Conservation (phyloP, 2,329 filamentous ascomycete species). For the Monascus ruber region DNA sequence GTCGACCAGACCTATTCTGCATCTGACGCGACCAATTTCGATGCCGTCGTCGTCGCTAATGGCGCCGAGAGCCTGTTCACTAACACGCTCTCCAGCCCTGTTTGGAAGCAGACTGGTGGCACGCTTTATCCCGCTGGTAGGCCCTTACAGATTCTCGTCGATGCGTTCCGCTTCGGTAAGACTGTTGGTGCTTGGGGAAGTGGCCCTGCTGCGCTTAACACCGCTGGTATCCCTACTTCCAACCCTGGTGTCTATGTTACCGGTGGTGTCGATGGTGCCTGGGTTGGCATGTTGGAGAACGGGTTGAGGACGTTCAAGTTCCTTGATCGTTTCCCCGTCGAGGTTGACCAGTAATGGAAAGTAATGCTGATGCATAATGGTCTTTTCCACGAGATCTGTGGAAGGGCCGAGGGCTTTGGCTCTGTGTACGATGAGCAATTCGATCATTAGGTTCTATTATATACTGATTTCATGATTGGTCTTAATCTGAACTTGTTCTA, state of each 20-base stretch:
- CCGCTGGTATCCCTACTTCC: slow-evolving; percentile 32
- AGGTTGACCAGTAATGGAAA: slow-evolving; percentile 16
- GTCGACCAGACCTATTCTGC: slow-evolving; percentile 55
- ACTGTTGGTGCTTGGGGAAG: slow-evolving; percentile 51
- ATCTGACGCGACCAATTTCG: slow-evolving; percentile 42
- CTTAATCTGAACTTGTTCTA: too few species aligned
- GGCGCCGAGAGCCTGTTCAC: slow-evolving; percentile 45
- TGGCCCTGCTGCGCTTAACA: slow-evolving; percentile 26
- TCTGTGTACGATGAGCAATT: too few species aligned
- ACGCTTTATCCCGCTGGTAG: slow-evolving; percentile 53
- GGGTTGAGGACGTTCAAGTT: slow-evolving; percentile 57
- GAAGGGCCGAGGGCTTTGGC: too few species aligned
- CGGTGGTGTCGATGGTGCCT: slow-evolving; percentile 18
- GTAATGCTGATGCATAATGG: neutral
- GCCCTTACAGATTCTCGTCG: slow-evolving; percentile 51
- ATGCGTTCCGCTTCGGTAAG: slow-evolving; percentile 59
- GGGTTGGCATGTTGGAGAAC: slow-evolving; percentile 41
- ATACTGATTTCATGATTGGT: too few species aligned
- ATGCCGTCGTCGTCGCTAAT: slow-evolving; percentile 45
- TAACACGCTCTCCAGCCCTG: slow-evolving; percentile 8
- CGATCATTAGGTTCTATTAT: too few species aligned
- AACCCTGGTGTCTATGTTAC: slow-evolving; percentile 27
- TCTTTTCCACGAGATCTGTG: neutral
- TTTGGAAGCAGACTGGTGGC: slow-evolving; percentile 25
- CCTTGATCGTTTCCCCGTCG: slow-evolving; percentile 50